Evolutionary conservation across 2,329 filamentous ascomycete species (phyloP).

Genomic region (Corinectria fuckeliana): DNA sequence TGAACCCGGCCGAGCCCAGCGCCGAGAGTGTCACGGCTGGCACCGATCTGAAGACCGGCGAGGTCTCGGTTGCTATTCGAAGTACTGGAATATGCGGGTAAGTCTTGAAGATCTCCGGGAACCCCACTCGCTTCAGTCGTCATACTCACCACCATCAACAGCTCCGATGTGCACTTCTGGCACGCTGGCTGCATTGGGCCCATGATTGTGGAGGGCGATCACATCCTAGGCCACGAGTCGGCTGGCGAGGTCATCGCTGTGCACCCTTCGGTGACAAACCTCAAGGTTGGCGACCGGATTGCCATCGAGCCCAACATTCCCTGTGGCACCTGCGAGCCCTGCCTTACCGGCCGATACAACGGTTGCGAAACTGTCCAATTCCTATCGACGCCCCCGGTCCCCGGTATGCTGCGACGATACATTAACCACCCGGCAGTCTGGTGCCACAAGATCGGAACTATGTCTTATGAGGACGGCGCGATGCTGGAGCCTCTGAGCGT

Average conservation of each 20-base stretch:
- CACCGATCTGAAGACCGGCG: conserved; percentile 74
- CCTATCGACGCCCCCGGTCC: conserved; percentile 87
- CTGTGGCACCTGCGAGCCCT: conserved; percentile 89
- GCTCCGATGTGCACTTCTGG: conserved; percentile 97
- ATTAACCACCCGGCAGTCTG: conserved; percentile 93
- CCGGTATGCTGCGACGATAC: conserved; percentile 87
- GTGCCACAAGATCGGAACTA: conserved; percentile 95
- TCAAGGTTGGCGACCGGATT: conserved; percentile 88
- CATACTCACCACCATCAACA: conserved; percentile 42
- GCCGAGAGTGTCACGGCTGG: conserved; percentile 76
- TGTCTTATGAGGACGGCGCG: conserved; percentile 91
- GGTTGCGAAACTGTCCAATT: conserved; percentile 88
- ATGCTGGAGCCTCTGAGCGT: conserved; percentile 91
- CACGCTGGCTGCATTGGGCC: conserved; percentile 93
- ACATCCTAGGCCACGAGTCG: conserved; percentile 94
- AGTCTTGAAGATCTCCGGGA: conserved; percentile 28
- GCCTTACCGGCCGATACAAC: conserved; percentile 92
- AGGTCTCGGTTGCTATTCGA: conserved; percentile 88
- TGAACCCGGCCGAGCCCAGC: conserved; percentile 77
- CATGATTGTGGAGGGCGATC: conserved; percentile 88
- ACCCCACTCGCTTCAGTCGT: conserved; percentile 5
- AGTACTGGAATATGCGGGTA: conserved; percentile 97
- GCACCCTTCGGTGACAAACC: conserved; percentile 77
- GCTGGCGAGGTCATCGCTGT: conserved; percentile 83
- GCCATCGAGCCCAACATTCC: conserved; percentile 95